Percentiles rank a stretch among this genome's conserved stretches.
Evolutionary conservation across 1,284 basidiomycete species (phyloP).

Genomic region (Papiliotrema terrestris): DNA sequence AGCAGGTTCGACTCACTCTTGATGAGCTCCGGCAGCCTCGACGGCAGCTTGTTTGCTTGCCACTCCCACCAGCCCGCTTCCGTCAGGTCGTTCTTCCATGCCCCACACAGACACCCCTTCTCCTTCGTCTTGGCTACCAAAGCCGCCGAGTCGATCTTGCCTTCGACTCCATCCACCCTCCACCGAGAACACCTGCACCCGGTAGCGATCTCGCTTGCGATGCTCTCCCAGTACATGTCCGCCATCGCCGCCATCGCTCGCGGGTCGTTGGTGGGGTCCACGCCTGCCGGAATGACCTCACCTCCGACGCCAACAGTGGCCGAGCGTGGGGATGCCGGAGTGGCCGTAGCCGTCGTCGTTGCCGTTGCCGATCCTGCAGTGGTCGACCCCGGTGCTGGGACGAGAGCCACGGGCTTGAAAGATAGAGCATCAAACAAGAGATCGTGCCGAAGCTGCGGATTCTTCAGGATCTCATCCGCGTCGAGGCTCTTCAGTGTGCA

Average conservation of each 20-base stretch:
- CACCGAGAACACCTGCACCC: slow-evolving; percentile 84
- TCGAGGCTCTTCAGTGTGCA: slow-evolving; percentile 81
- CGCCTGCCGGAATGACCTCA: slow-evolving; percentile 18
- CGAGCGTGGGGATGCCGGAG: too few species aligned
- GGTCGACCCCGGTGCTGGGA: slow-evolving; percentile 54
- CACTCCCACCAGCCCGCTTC: slow-evolving; percentile 50
- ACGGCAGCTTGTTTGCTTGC: slow-evolving; percentile 59
- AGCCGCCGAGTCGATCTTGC: slow-evolving; percentile 1
- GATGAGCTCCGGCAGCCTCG: slow-evolving; percentile 69
- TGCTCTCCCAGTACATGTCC: slow-evolving; percentile 80
- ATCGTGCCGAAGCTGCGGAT: slow-evolving; percentile 88
- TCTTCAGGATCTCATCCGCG: slow-evolving; percentile 76
- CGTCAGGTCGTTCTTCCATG: slow-evolving; percentile 34
- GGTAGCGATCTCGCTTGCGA: slow-evolving; percentile 70
- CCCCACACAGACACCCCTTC: slow-evolving; percentile 61
- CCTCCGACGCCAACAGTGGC: slow-evolving; percentile 6
- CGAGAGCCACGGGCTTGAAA: slow-evolving; percentile 50
- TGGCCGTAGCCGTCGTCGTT: too few species aligned
- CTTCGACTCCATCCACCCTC: slow-evolving; percentile 49
- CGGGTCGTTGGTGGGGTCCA: slow-evolving; percentile 23
- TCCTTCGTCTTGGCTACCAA: slow-evolving; percentile 37
- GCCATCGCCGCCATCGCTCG: slow-evolving; percentile 53
- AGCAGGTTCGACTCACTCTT: slow-evolving; percentile 20
- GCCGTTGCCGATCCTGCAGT: too few species aligned
- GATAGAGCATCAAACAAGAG: slow-evolving; percentile 68